These are phyloP conservation scores for Xylaria flabelliformis DNA, from an alignment of 495 filamentous ascomycete species.

Conservation along the genomic window DNA sequence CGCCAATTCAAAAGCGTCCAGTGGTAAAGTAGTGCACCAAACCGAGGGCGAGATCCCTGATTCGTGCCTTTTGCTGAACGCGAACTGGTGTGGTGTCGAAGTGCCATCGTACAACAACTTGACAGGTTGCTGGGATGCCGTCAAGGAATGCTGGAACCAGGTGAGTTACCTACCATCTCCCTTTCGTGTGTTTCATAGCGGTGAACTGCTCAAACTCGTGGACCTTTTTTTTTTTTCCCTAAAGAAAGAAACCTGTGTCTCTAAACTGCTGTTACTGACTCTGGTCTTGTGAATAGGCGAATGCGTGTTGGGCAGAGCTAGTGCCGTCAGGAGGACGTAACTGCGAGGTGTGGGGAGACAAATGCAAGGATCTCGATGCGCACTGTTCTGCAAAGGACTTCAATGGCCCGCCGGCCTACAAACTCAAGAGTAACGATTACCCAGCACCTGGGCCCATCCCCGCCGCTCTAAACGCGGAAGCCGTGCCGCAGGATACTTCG, in stretches of 20 bases:
- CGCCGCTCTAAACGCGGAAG: constrained; percentile 15
- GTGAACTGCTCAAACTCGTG: not conserved
- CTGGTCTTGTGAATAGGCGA: constrained; percentile 6
- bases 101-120: constrained; percentile 52
- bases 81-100: constrained; percentile 65
- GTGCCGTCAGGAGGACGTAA: constrained; percentile 55
- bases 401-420: constrained; percentile 57
- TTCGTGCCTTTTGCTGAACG: constrained; percentile 58
- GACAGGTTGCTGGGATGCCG: constrained; percentile 54
- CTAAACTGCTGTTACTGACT: not conserved
- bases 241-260: not conserved
- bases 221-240: not conserved
- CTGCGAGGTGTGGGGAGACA: constrained; percentile 60
- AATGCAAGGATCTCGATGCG: constrained; percentile 55
- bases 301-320: constrained; percentile 55
- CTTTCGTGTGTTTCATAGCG: too few species aligned
- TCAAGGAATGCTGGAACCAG: constrained; percentile 59
- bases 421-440: constrained; percentile 35
- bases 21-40: constrained; percentile 33
- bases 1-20: constrained; percentile 26
- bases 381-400: constrained; percentile 50
- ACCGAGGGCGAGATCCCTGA: constrained; percentile 45
- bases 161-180: not conserved
- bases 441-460: constrained; percentile 22
- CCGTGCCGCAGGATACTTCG: not conserved